Evolutionary conservation across 2,329 filamentous ascomycete genomes (phyloP).

Genomic region (Mycosphaerella sp.): DNA sequence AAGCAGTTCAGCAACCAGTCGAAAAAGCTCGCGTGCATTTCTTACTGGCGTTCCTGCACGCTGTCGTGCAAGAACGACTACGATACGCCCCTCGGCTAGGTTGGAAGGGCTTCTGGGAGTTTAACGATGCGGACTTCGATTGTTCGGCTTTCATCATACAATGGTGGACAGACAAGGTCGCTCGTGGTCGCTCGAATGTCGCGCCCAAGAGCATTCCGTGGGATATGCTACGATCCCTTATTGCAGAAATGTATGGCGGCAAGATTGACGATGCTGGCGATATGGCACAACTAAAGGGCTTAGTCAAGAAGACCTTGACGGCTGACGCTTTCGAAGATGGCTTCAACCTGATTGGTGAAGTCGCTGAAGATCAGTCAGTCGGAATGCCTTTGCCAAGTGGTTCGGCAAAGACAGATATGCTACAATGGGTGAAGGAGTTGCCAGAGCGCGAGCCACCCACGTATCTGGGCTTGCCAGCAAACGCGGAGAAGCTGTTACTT

Average conservation of each 20-base stretch:
- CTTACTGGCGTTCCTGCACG: slow-evolving; percentile 87
- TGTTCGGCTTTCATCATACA: slow-evolving; percentile 95
- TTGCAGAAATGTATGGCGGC: slow-evolving; percentile 93
- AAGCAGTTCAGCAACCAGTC: slow-evolving; percentile 71
- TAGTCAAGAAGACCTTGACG: slow-evolving; percentile 75
- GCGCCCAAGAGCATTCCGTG: slow-evolving; percentile 91
- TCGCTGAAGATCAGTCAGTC: slow-evolving; percentile 33
- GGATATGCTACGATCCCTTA: slow-evolving; percentile 86
- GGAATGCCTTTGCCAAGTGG: slow-evolving; percentile 68
- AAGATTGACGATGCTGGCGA: slow-evolving; percentile 92
- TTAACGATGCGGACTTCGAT: slow-evolving; percentile 99
- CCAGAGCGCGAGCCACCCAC: slow-evolving; percentile 95
- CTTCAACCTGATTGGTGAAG: slow-evolving; percentile 74
- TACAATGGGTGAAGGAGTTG: slow-evolving; percentile 81
- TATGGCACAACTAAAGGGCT: slow-evolving; percentile 63
- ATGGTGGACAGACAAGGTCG: slow-evolving; percentile 79
- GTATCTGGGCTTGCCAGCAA: slow-evolving; percentile 86
- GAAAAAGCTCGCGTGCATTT: slow-evolving; percentile 88
- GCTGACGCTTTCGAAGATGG: slow-evolving; percentile 87
- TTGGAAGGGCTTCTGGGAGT: slow-evolving; percentile 99
- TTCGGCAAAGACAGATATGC: slow-evolving; percentile 79
- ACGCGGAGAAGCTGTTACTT: slow-evolving; percentile 91
- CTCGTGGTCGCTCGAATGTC: slow-evolving; percentile 83
- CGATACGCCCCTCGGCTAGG: slow-evolving; percentile 89
- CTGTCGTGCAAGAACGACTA: slow-evolving; percentile 88